Percentiles rank a stretch among this genome's conserved stretches.
These are phyloP conservation scores for Phoenix dactylifera DNA, from an alignment of 176 grass and related monocot genomes.

Conservation along the genomic window DNA sequence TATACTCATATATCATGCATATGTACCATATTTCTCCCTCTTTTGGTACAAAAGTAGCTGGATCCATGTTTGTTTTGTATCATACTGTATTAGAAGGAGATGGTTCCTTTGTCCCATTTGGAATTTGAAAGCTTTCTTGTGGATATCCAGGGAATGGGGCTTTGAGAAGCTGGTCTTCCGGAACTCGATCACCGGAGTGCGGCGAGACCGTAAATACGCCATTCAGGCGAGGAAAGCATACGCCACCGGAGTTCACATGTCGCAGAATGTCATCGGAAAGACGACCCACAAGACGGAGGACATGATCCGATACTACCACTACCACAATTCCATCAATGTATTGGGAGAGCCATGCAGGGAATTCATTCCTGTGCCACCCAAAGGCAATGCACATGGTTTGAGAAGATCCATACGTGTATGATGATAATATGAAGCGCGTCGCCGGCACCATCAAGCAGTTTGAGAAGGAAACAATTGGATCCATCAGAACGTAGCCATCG, in stretches of 20 bases:
- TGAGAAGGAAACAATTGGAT: conserved; percentile 31
- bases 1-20: no score
- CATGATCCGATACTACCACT: conserved; percentile 89
- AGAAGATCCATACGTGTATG: conserved; percentile 76
- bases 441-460: conserved; percentile 29
- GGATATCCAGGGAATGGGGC: conserved; percentile 52
- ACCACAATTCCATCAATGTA: conserved; percentile 90
- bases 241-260: conserved; percentile 84
- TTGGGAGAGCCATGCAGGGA: conserved; percentile 57
- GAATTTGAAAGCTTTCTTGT: background rate
- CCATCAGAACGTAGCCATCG: background rate
- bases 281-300: conserved; percentile 92
- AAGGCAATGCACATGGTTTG: conserved; percentile 58
- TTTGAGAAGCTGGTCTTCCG: conserved; percentile 93
- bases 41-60: no score
- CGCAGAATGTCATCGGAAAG: conserved; percentile 76
- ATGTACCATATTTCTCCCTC: no score
- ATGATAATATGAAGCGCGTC: conserved; percentile 54
- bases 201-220: conserved; percentile 72
- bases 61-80: no score
- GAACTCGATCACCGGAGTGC: conserved; percentile 64
- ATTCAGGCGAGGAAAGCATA: conserved; percentile 78
- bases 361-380: conserved; percentile 42
- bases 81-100: no score
- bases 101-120: no score